Conservation (phyloP, 495 filamentous ascomycete species). For the Trichodelitschia bisporula region DNA sequence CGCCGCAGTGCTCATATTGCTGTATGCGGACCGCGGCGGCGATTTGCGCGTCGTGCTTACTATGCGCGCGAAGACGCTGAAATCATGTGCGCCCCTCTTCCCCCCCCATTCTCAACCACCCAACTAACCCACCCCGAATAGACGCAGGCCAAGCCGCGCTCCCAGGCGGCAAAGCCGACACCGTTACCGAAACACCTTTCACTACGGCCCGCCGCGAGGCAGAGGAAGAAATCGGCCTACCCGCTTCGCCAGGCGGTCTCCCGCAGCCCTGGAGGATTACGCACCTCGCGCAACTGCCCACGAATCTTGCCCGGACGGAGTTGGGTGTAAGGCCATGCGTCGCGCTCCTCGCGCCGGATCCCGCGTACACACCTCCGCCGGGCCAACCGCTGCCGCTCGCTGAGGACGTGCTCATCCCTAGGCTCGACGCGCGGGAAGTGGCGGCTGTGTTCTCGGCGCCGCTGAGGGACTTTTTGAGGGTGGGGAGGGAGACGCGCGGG, state of each 20-base stretch:
- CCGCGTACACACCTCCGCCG: constrained; percentile 5
- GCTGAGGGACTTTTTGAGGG: constrained; percentile 43
- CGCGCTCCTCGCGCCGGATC: constrained; percentile 41
- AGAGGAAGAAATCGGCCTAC: constrained; percentile 73
- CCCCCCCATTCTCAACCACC: not conserved
- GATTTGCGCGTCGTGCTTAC: constrained; percentile 68
- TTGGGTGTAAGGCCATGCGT: constrained; percentile 69
- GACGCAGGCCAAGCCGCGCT: constrained; percentile 63
- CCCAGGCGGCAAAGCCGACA: constrained; percentile 42
- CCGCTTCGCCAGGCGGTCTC: constrained; percentile 33
- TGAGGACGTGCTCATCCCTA: constrained; percentile 50
- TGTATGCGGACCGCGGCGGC: constrained; percentile 57
- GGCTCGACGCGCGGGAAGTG: constrained; percentile 63
- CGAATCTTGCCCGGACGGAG: constrained; percentile 56
- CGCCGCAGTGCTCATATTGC: constrained; percentile 62
- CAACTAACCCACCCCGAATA: constrained; percentile 4
- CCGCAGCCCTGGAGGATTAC: constrained; percentile 54
- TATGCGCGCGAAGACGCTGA: constrained; percentile 52
- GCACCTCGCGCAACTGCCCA: constrained; percentile 61
- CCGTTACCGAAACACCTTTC: constrained; percentile 26
- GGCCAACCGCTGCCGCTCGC: constrained; percentile 19
- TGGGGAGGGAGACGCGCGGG: constrained; percentile 9
- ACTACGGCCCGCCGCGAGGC: constrained; percentile 73
- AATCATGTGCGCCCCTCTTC: constrained; percentile 21
- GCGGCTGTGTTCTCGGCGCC: constrained; percentile 76